These are phyloP conservation scores for Solanum chilense DNA, from an alignment of 257 asterid genomes.

Conservation along the genomic window DNA sequence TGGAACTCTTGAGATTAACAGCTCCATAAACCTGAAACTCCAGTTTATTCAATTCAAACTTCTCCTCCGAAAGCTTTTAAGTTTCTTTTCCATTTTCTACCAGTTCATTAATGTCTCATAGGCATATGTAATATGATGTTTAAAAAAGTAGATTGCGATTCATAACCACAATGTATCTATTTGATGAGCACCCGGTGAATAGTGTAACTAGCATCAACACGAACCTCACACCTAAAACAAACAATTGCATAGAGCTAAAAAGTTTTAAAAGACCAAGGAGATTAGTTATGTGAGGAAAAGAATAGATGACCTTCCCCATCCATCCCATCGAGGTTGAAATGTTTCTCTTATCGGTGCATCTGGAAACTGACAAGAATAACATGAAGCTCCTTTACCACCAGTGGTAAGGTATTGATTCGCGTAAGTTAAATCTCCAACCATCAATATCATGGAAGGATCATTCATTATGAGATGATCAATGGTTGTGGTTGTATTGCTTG, in stretches of 20 bases:
- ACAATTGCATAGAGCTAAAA: background rate
- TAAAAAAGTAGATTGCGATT: background rate
- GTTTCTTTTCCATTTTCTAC: background rate
- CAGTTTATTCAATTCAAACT: background rate
- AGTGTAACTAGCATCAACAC: background rate
- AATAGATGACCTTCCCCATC: slow-evolving; percentile 67
- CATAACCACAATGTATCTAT: background rate
- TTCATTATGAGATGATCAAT: slow-evolving; percentile 55
- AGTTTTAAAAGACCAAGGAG: background rate
- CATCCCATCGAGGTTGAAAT: slow-evolving; percentile 90
- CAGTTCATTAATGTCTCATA: background rate
- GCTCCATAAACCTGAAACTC: slow-evolving; percentile 70
- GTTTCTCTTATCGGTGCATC: slow-evolving; percentile 73
- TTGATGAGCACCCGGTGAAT: background rate
- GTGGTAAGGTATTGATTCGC: slow-evolving; percentile 78
- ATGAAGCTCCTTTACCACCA: slow-evolving; percentile 70
- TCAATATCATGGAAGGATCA: slow-evolving; percentile 52
- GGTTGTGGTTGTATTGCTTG: slow-evolving; percentile 69
- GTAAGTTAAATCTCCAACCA: slow-evolving; percentile 69
- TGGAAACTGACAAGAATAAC: slow-evolving; percentile 64
- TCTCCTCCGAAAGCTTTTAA: background rate
- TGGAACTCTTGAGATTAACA: slow-evolving; percentile 61
- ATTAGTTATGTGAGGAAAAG: background rate
- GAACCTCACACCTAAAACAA: background rate
- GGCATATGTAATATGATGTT: background rate